Evolutionary conservation across 176 grass and related monocot species (phyloP), one percentile per base, ranked within the genome.

Genomic region (Oryza brachyantha): DNA sequence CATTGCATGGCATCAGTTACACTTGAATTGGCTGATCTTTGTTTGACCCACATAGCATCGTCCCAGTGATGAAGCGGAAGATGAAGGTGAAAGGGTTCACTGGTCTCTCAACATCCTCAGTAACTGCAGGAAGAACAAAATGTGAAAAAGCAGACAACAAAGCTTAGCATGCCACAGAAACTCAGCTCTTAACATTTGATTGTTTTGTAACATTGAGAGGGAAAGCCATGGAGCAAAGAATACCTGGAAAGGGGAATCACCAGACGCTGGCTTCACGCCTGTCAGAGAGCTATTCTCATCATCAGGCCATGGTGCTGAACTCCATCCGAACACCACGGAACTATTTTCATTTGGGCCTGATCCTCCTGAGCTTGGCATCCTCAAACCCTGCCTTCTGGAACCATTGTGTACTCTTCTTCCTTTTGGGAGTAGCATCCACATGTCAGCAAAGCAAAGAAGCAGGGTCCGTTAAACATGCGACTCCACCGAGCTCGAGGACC

Each of bases 341-440:
- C 93, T n/a, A n/a, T n/a, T n/a, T n/a, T n/a, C 93, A 96, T 25
- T 88, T 90, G 9, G 82, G 87, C 13, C 87, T 76, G 12, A 97
- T 92, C 61, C 82, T 89, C 60, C 93, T 92, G 38, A 97, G 72
- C 41, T 86, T 84, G 4, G 88, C 76, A 28, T 90, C 87, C 22
- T 90, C 28, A 34, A 97, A 97, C 7, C 90, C 93, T 66, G 90
- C 93, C 81, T 79, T 88, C 38, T 79, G 48, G 80, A 93, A 93
- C 90, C 88, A 93, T 4, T 90, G 67, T 1, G 62, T 90, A 93
- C 68, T 97, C 87, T 68, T 97, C 88, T 81, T 97, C 85, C 58
- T 86, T 81, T 6, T 85, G 93, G 35, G 93, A 91, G 7, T n/a
- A 95, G 46, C 90, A 97, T 93, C 87, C 87, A 97, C 93, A 97